A percentile compares a stretch with the other conserved stretches of the same genome.
Conservation (phyloP, 2,329 filamentous ascomycete species). For the Leptodontidium sp. region DNA sequence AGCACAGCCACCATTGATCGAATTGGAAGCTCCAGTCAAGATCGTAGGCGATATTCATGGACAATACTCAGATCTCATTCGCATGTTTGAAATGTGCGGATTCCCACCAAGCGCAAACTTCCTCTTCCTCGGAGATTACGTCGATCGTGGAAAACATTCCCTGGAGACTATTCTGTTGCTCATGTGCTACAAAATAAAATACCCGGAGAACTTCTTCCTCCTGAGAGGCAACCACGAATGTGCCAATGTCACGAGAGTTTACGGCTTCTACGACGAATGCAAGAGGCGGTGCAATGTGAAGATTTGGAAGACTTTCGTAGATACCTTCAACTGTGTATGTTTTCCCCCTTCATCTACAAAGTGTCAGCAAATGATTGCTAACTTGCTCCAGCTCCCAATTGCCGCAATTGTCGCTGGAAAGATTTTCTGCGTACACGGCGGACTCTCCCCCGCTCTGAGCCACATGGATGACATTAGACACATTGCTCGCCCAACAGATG, state of each 20-base stretch:
- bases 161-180: slow-evolving; percentile 93
- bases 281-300: slow-evolving; percentile 96
- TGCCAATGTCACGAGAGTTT: slow-evolving; percentile 93
- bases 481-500: slow-evolving; percentile 94
- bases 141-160: slow-evolving; percentile 95
- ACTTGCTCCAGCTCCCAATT: slow-evolving; percentile 70
- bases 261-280: slow-evolving; percentile 98
- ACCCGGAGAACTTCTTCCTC: slow-evolving; percentile 96
- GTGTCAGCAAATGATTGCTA: slow-evolving; percentile 22
- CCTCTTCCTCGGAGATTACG: slow-evolving; percentile 94
- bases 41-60: slow-evolving; percentile 97
- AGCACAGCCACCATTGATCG: slow-evolving; percentile 88
- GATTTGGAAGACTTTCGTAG: slow-evolving; percentile 97
- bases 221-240: slow-evolving; percentile 96
- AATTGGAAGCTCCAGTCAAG: slow-evolving; percentile 94
- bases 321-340: slow-evolving; percentile 84
- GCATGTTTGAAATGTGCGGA: slow-evolving; percentile 98
- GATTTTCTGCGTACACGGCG: slow-evolving; percentile 97
- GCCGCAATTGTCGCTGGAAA: slow-evolving; percentile 97
- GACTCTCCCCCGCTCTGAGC: slow-evolving; percentile 86
- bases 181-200: slow-evolving; percentile 96
- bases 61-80: slow-evolving; percentile 94
- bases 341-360: background rate
- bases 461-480: slow-evolving; percentile 99
- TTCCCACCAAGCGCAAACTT: slow-evolving; percentile 94